These are phyloP conservation scores for Saccharomyces hybrid DNA, from an alignment of 1,139 yeast species.

Conservation along the genomic window DNA sequence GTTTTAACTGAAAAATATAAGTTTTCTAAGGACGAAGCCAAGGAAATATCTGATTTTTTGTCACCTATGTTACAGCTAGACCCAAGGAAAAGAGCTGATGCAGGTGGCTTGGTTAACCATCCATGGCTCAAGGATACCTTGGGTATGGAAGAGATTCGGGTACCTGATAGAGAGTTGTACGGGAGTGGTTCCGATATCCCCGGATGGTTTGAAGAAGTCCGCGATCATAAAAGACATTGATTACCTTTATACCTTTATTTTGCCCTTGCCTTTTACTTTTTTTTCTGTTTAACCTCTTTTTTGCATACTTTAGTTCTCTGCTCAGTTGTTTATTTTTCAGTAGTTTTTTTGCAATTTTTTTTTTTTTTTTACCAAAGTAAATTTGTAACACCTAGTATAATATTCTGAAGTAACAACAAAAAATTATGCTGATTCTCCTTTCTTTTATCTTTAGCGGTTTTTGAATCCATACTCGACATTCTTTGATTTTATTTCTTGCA, in stretches of 20 bases:
- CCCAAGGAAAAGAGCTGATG: conserved; percentile 67
- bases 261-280: neutral
- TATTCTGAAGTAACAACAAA: neutral
- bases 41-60: conserved; percentile 53
- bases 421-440: neutral
- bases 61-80: conserved; percentile 59
- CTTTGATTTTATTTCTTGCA: too few relatives aligned
- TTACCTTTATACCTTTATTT: neutral
- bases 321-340: neutral
- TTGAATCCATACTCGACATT: neutral
- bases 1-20: conserved; percentile 58
- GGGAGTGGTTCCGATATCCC: conserved; percentile 61
- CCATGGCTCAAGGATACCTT: conserved; percentile 62
- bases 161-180: conserved; percentile 46
- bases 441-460: neutral
- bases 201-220: conserved; percentile 44
- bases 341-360: neutral
- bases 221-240: conserved; percentile 27
- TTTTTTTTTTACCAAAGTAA: neutral
- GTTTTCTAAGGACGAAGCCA: conserved; percentile 42
- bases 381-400: conserved; percentile 1
- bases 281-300: neutral
- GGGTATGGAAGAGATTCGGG: conserved; percentile 47
- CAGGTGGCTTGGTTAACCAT: conserved; percentile 68
- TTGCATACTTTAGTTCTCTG: neutral